A percentile compares a stretch with the other conserved stretches of the same genome.
phyloP scores from a whole-genome alignment of 768 basidiomycete genomes.

The Amanita brunnescens region DNA sequence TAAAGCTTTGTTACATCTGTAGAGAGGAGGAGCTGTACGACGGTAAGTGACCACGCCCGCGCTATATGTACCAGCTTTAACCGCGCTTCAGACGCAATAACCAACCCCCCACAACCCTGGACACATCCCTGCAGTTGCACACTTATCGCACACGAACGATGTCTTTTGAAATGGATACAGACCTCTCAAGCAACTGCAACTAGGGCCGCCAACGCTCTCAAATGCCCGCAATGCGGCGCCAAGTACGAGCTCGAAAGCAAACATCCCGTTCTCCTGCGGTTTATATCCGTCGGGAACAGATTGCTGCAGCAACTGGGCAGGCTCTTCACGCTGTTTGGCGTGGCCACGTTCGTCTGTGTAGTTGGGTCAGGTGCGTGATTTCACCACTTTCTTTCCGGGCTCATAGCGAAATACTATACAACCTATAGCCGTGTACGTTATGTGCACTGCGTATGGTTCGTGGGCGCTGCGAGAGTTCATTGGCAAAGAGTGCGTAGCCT shows the following conservation, averaged over 20 bases:
- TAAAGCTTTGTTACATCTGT: constrained; percentile 79
- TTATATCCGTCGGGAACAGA: constrained; percentile 44
- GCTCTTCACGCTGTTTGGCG: constrained; percentile 39
- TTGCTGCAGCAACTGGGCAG: constrained; percentile 42
- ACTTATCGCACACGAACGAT: constrained; percentile 70
- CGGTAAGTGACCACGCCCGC: constrained; percentile 25
- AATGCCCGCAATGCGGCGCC: constrained; percentile 72
- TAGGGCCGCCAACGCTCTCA: constrained; percentile 57
- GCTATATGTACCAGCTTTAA: no score
- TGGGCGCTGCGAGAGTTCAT: constrained; percentile 64
- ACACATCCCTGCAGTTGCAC: constrained; percentile 78
- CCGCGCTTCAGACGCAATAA: constrained; percentile 23
- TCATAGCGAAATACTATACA: not conserved
- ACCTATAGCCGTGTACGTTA: constrained; percentile 29
- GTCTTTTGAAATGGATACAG: constrained; percentile 74
- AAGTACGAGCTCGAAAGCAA: constrained; percentile 61
- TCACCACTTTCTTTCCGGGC: not conserved
- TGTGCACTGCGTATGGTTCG: constrained; percentile 62
- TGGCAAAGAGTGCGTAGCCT: constrained; percentile 47
- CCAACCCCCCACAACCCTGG: constrained; percentile 50
- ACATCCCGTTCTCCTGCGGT: constrained; percentile 41
- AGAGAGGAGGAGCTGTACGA: constrained; percentile 58
- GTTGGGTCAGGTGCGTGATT: constrained; percentile 50
- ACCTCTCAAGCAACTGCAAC: constrained; percentile 50
- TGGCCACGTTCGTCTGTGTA: constrained; percentile 42